phyloP scores from a whole-genome alignment of 495 filamentous ascomycete species.

The Aspergillus taichungensis region DNA sequence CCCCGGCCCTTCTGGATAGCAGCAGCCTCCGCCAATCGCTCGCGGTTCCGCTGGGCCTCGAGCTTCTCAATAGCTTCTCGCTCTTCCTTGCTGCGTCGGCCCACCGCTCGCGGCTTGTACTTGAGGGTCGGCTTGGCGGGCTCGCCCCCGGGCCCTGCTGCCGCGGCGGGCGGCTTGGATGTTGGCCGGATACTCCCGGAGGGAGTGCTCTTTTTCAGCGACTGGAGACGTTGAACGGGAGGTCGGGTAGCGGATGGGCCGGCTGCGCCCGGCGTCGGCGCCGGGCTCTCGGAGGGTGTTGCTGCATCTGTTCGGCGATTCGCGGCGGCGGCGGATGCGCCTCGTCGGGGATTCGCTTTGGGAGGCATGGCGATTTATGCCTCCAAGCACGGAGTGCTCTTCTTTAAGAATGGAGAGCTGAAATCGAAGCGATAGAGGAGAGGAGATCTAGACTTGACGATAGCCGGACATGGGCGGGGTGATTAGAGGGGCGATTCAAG shows the following conservation, averaged over 20 bases:
- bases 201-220: constrained; percentile 31
- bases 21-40: constrained; percentile 36
- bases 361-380: constrained; percentile 30
- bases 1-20: constrained; percentile 27
- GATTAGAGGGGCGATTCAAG: too few species aligned
- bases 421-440: too few species aligned
- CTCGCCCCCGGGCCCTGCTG: constrained; percentile 13
- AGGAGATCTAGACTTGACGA: too few species aligned
- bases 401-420: too few species aligned
- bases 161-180: background rate
- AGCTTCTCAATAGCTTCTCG: constrained; percentile 40
- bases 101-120: constrained; percentile 36
- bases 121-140: constrained; percentile 36
- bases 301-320: background rate
- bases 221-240: constrained; percentile 36
- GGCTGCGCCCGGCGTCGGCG: constrained; percentile 5
- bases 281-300: constrained; percentile 1
- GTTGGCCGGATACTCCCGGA: constrained; percentile 27
- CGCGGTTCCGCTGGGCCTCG: constrained; percentile 38
- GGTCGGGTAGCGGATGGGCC: constrained; percentile 18
- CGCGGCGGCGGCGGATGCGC: constrained; percentile 13
- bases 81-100: constrained; percentile 44
- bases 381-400: too few species aligned
- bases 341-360: constrained; percentile 29
- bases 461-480: too few species aligned